Conservation (phyloP, 2,329 filamentous ascomycete genomes). For the Alternaria longipes region DNA sequence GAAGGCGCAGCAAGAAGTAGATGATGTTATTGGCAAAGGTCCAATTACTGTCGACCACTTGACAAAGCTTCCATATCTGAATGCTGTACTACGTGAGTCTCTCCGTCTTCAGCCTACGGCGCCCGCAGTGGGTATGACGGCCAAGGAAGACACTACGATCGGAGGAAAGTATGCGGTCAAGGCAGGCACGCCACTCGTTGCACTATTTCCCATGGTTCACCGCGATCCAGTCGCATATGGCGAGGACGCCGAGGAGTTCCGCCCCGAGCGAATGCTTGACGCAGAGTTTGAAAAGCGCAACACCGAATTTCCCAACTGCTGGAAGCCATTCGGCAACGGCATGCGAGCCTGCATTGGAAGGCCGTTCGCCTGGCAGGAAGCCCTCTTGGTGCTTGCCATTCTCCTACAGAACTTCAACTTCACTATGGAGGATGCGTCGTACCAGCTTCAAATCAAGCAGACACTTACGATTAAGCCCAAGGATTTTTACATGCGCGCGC, state of each 20-base stretch:
- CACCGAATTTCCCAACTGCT: conserved; percentile 53
- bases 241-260: conserved; percentile 56
- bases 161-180: conserved; percentile 53
- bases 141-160: conserved; percentile 45
- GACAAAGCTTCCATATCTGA: conserved; percentile 62
- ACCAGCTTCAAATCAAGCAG: conserved; percentile 55
- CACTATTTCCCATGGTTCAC: conserved; percentile 50
- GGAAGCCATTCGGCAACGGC: conserved; percentile 66
- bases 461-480: conserved; percentile 59
- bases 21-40: conserved; percentile 59
- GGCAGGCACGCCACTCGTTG: conserved; percentile 43
- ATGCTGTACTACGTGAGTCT: conserved; percentile 64
- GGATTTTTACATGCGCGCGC: conserved; percentile 51
- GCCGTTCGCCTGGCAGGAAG: conserved; percentile 65
- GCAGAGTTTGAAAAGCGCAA: conserved; percentile 53
- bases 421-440: conserved; percentile 54
- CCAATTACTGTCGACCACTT: conserved; percentile 61
- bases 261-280: conserved; percentile 59
- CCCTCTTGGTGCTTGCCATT: conserved; percentile 56
- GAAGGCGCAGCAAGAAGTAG: conserved; percentile 64
- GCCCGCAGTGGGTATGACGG: conserved; percentile 57
- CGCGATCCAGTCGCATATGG: conserved; percentile 56
- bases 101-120: conserved; percentile 65
- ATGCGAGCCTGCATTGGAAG: conserved; percentile 63
- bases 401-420: conserved; percentile 59